Percentiles rank a stretch among this genome's conserved stretches.
Evolutionary conservation across 345 rosid species (phyloP).

Genomic region (Sisymbrium irio): DNA sequence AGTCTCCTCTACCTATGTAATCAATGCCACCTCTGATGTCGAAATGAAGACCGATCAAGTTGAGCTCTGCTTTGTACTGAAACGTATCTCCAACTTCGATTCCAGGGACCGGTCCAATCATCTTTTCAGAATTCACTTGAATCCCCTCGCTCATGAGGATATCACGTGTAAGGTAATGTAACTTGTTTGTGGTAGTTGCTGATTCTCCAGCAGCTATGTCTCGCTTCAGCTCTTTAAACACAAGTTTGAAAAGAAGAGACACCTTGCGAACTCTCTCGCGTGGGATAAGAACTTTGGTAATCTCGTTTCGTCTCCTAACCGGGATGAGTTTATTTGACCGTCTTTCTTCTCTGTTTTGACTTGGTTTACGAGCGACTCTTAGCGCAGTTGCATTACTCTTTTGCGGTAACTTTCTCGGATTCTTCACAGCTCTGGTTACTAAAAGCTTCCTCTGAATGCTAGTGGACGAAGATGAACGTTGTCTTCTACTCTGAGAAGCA

Average conservation of each 20-base stretch:
- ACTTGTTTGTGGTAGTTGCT: neutral
- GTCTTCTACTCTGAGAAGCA: neutral
- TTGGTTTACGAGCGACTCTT: neutral
- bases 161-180: neutral
- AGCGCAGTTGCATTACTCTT: neutral
- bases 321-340: neutral
- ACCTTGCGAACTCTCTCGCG: neutral
- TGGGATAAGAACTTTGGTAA: neutral
- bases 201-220: neutral
- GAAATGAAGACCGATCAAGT: constrained; percentile 74
- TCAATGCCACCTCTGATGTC: constrained; percentile 71
- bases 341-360: neutral
- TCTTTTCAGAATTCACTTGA: constrained; percentile 39
- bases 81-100: constrained; percentile 81
- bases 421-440: neutral
- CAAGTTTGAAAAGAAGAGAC: neutral
- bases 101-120: constrained; percentile 78
- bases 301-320: neutral
- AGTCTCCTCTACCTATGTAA: constrained; percentile 43
- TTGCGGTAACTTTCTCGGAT: neutral
- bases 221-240: neutral
- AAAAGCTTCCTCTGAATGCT: neutral
- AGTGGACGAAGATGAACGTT: neutral
- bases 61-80: constrained; percentile 68
- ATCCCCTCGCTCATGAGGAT: constrained; percentile 1